Percentiles rank a stretch among this genome's conserved stretches.
phyloP scores from a whole-genome alignment of 2,329 filamentous ascomycete genomes.

The Fusarium caatingaense region DNA sequence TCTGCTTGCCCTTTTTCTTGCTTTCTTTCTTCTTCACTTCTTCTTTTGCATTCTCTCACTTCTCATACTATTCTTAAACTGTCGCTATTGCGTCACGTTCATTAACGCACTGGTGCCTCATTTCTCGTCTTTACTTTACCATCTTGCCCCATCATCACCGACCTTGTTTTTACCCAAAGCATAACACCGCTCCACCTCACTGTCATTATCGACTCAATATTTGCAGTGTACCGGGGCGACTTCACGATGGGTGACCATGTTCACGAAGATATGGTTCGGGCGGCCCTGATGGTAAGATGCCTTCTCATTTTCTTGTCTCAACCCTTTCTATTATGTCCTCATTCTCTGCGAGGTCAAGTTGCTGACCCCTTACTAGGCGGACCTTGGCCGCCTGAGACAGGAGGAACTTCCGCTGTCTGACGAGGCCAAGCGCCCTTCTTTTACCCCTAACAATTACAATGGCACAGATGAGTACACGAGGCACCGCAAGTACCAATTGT shows the following conservation, averaged over 20 bases:
- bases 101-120: background rate
- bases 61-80: no score
- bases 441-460: conserved; percentile 21
- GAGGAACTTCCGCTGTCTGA: conserved; percentile 37
- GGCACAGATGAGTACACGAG: conserved; percentile 9
- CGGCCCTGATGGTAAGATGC: conserved; percentile 38
- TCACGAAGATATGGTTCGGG: background rate
- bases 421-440: conserved; percentile 15
- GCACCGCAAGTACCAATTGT: conserved; percentile 1
- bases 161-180: background rate
- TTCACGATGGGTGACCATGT: conserved; percentile 33
- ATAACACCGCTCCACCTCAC: background rate
- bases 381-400: conserved; percentile 39
- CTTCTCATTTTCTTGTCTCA: background rate
- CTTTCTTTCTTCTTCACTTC: background rate
- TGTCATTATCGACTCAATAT: background rate
- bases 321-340: background rate
- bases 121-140: background rate
- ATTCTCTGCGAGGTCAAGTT: background rate
- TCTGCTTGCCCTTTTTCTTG: background rate
- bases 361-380: conserved; percentile 23
- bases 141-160: background rate
- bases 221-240: background rate
- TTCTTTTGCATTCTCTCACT: background rate
- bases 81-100: background rate